Conservation (phyloP, 768 basidiomycete genomes). For the Phanerodontia chrysosporium region DNA sequence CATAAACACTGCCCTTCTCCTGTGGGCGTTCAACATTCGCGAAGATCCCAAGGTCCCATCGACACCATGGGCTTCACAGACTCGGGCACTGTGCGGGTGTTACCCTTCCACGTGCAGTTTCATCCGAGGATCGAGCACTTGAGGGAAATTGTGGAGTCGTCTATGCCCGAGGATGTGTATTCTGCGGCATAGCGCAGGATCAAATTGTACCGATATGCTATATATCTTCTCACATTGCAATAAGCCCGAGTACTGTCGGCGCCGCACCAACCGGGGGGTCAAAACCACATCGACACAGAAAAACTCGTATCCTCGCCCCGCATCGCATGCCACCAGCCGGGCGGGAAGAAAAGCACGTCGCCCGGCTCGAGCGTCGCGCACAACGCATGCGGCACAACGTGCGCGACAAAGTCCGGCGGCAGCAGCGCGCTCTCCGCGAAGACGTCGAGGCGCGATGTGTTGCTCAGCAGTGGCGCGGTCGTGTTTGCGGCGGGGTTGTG, state of each 20-base stretch:
- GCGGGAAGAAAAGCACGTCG: slow-evolving; percentile 85
- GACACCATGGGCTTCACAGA: slow-evolving; percentile 60
- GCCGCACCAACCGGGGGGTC: too few relatives aligned
- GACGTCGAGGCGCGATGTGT: slow-evolving; percentile 83
- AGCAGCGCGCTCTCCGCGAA: slow-evolving; percentile 35
- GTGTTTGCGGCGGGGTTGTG: slow-evolving; percentile 37
- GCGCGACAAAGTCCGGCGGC: slow-evolving; percentile 50
- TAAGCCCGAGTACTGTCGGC: too few relatives aligned
- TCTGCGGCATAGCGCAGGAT: background rate
- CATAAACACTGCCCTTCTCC: slow-evolving; percentile 56
- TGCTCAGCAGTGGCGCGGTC: slow-evolving; percentile 53
- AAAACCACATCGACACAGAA: slow-evolving; percentile 93
- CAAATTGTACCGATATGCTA: too few relatives aligned
- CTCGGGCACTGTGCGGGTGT: slow-evolving; percentile 58
- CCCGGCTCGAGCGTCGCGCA: slow-evolving; percentile 69
- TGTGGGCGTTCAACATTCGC: slow-evolving; percentile 62
- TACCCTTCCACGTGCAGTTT: slow-evolving; percentile 56
- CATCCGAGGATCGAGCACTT: slow-evolving; percentile 37
- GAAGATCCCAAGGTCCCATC: slow-evolving; percentile 52
- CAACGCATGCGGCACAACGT: slow-evolving; percentile 58
- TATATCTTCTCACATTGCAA: too few relatives aligned
- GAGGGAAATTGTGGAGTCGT: slow-evolving; percentile 6
- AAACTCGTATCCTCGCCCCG: slow-evolving; percentile 77
- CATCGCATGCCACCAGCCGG: slow-evolving; percentile 95
- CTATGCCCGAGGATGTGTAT: background rate